Base-by-base conservation (phyloP, 1,284 basidiomycete genomes). In the Ganoderma meredithae region DNA sequence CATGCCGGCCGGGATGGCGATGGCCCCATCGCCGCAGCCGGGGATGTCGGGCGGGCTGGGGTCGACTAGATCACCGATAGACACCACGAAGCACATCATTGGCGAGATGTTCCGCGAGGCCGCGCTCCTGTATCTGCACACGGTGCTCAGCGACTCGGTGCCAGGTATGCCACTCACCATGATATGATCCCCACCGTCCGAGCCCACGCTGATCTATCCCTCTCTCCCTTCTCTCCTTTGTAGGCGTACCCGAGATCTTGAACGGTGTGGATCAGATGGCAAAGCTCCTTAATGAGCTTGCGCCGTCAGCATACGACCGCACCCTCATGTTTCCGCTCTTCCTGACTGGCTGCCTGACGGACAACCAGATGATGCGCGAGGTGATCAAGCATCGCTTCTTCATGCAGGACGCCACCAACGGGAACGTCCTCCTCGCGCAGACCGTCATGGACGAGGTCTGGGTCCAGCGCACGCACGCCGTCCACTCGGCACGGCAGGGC, bases 211-310 rank as follows among this genome's bases (percentile, higher is more conserved):
- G 1, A 22, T 33, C 73, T 72, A 63, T 76, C 68, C 39, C 13
- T n/a, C 53, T 41, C 40, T 58, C 17, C 39, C n/a, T 25, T 43
- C 58, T 19, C 27, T n/a, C 7, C 44, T 56, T 31, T 40, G 36
- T 74, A 93, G 92, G 87, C 72, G 90, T 95, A n/a, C 84, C 88
- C 60, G 91, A 95, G 76, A 92, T 95, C 70, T 79, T 76, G 60
- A 80, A 82, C 56, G 86, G 86, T 13, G 86, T 91, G 47, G 84
- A 85, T 52, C 79, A 77, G 56, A 84, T 93, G 68, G 78, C 86
- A 56, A 84, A 85, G 63, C 79, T 86, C 39, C 76, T 93, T 62
- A 79, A 81, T 66, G 84, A 85, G 72, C 77, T 93, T 63, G 84
- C 84, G 19, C 79, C 85, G 56, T 88, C 88, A 17, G 82, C 85